Base-by-base conservation (phyloP, 2,329 filamentous ascomycete genomes). In the Peltaster fructicola region DNA sequence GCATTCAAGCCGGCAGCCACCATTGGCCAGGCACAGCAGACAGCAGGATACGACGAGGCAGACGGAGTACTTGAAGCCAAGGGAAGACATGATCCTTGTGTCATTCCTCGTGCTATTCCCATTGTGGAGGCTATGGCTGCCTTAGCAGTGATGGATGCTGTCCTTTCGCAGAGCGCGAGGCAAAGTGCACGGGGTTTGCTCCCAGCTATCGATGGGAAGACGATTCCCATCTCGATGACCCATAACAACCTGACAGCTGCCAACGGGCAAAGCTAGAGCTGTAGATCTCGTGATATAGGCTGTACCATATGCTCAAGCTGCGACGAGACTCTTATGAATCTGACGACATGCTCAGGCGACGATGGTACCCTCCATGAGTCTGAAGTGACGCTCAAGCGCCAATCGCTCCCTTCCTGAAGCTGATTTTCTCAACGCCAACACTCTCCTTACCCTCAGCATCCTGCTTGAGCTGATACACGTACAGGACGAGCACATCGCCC, bases 1-100 rank as follows among this genome's bases (percentile, higher is more conserved):
- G 84, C 70, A 9, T 95, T 95, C 69, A 95, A 95, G 64, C 79
- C 85, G 7, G 73, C 85, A 3, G 84, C 85, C 15, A 95, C 88
- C 3, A 95, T 95, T 46, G 75, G 79, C 22, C 76, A 85, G 54
- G 76, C 78, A 20, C 85, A 95, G 58, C 65, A 63, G 8, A 95
- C 88, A 1, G 72, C 73, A 6, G 75, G 68, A 7, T 95, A 90
- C 52, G 73, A 75, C 31, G 75, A 74, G 22, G 57, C 63, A 7
- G 69, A 77, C 36, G 88, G 88, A 24, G 57, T 78, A 3, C 61
- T 95, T 16, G 79, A 82, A 34, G 82, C 84, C 24, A 95, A 93
- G 65, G 88, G 88, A 12, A 64, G 88, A 30, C 85, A 95, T 51
- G 85, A 95, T 47, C 84, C 88, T 3, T 90, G 80, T 44, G 85